A percentile compares a stretch with the other conserved stretches of the same genome.
phyloP scores from a whole-genome alignment of 176 grass and related monocot genomes.

The Alopecurus myosuroides region DNA sequence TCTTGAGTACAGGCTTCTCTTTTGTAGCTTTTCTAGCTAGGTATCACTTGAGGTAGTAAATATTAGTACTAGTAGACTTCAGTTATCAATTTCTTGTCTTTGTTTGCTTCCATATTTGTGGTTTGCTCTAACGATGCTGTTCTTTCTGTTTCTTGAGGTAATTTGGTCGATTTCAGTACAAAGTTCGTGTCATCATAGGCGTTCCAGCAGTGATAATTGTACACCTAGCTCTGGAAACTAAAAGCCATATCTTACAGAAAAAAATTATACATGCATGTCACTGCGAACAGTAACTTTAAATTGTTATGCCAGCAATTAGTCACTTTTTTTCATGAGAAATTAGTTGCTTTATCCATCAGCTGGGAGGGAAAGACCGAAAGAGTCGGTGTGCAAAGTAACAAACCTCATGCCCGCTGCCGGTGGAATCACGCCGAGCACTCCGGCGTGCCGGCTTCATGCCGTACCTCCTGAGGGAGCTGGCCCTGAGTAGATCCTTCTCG shows the following conservation, averaged over 20 bases:
- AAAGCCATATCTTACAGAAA: background rate
- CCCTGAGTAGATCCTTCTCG: constrained; percentile 62
- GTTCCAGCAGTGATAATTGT: background rate
- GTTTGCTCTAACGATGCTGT: background rate
- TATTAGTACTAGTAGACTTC: background rate
- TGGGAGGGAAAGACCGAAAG: background rate
- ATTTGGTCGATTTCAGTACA: background rate
- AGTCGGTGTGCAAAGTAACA: background rate
- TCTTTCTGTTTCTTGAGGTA: too few relatives aligned
- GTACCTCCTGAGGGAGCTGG: constrained; percentile 47
- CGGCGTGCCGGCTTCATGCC: constrained; percentile 45
- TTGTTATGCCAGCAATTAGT: background rate
- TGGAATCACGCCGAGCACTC: constrained; percentile 46
- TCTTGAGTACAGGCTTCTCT: constrained; percentile 18
- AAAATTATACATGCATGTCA: background rate
- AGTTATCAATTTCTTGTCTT: background rate
- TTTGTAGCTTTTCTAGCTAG: constrained; percentile 16
- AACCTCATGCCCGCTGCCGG: constrained; percentile 62
- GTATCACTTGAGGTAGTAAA: background rate
- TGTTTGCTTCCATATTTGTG: background rate
- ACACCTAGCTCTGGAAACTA: background rate
- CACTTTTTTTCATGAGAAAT: background rate
- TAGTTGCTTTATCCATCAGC: background rate
- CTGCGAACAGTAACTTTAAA: background rate
- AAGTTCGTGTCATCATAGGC: background rate